phyloP scores from a whole-genome alignment of 345 rosid genomes.

The Sisymbrium altissimum region DNA sequence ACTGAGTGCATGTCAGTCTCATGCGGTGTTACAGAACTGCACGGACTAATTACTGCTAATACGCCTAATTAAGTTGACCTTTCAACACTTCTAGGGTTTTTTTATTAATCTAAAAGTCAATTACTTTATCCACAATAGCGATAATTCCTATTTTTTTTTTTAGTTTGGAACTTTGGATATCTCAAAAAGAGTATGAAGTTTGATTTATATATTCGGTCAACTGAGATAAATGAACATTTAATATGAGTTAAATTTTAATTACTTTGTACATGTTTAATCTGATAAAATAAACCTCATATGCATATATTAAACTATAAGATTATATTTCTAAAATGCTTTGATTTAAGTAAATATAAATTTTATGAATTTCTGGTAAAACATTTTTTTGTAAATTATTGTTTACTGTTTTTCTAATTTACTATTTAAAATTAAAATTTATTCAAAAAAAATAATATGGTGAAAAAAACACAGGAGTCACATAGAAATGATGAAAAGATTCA shows the following conservation, averaged over 20 bases:
- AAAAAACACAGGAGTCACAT: constrained; percentile 45
- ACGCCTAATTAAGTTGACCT: constrained; percentile 9
- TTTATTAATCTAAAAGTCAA: not conserved
- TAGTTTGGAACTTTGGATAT: not conserved
- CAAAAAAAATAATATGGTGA: not conserved
- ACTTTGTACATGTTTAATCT: too few species aligned
- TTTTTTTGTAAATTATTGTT: not conserved
- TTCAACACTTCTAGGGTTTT: not conserved
- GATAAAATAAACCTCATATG: not conserved
- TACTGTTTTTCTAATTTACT: not conserved
- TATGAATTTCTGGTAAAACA: too few species aligned
- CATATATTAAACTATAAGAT: not conserved
- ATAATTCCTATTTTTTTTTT: not conserved
- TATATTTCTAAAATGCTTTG: not conserved
- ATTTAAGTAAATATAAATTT: not conserved
- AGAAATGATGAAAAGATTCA: constrained; percentile 59
- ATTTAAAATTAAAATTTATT: not conserved
- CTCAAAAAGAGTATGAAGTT: not conserved
- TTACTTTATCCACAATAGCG: not conserved
- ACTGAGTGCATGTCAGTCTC: constrained; percentile 1
- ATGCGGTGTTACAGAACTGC: not conserved
- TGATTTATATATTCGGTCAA: not conserved
- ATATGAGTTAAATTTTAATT: too few species aligned
- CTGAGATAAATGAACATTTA: not conserved
- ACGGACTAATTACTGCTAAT: not conserved